Evolutionary conservation across 2,329 filamentous ascomycete genomes (phyloP), one percentile per base, ranked within the genome.

Genomic region (Intubia oerlemansii): DNA sequence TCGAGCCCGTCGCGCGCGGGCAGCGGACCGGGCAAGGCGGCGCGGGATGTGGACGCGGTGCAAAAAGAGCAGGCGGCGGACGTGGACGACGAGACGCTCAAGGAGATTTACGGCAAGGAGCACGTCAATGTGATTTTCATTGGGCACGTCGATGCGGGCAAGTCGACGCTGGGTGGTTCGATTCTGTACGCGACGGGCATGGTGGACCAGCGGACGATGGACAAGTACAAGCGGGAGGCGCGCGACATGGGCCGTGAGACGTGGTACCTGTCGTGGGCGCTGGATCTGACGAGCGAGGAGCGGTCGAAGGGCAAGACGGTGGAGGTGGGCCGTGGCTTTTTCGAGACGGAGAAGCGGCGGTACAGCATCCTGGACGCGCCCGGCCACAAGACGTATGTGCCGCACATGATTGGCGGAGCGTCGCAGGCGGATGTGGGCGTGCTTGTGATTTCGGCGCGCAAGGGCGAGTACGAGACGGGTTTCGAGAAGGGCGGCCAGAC

Each of bases 131-230:
- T 98, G 41, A 92, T 95, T 39, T 93, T 95, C 55, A 77, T 95
- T 45, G 85, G 40, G 29, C 88, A 98, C 62, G 90, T 98, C 43
- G 88, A 98, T 57, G 88, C 88, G 29, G 88, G 88, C 42, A 98
- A 98, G 58, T 93, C 82, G 22, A 98, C 88, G 4, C 63, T 98
- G 5, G 88, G 88, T 47, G 88, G 88, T 28, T 79, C 79, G 29
- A 91, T 98, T 37, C 62, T 98, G 10, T 92, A 88, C 50, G 71
- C 70, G 29, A 93, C 85, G 5, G 88, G 88, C 35, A 98, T 95
- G 88, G 88, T 98, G n/a, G 90, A 98, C 45, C 82, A 98, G 54
- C 71, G 88, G 48, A 98, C 88, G 20, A 69, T 98, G 62, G 88
- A 98, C 30, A 98, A 98, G 56, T 92, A 92, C 62, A 92, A 85